These are phyloP conservation scores for Globisporangium perplexum DNA, from an alignment of 352 stramenopile genomes.

Conservation along the genomic window DNA sequence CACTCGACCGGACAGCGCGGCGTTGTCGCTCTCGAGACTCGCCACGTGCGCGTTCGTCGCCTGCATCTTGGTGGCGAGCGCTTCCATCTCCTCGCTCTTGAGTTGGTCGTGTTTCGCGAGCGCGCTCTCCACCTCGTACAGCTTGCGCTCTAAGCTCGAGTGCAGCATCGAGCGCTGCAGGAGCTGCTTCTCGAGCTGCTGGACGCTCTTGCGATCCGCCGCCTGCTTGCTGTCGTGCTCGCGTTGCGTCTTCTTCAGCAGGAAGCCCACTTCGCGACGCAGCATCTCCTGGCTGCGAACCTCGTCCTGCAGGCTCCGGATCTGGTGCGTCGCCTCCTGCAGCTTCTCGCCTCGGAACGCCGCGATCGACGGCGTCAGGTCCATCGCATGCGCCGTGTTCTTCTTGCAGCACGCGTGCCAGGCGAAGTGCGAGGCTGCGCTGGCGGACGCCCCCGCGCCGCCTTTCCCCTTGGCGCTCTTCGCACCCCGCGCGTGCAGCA, in stretches of 20 bases:
- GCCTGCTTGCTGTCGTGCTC: slow-evolving; percentile 63
- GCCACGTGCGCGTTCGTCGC: slow-evolving; percentile 19
- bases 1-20: slow-evolving; percentile 22
- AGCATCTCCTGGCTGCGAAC: slow-evolving; percentile 55
- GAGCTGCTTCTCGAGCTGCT: slow-evolving; percentile 73
- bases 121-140: slow-evolving; percentile 64
- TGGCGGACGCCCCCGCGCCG: neutral
- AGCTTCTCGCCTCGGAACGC: slow-evolving; percentile 73
- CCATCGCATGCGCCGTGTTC: slow-evolving; percentile 51
- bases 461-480: slow-evolving; percentile 33
- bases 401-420: slow-evolving; percentile 85
- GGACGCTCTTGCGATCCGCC: slow-evolving; percentile 56
- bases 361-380: slow-evolving; percentile 67
- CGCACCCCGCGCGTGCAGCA: slow-evolving; percentile 51
- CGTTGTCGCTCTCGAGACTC: slow-evolving; percentile 36
- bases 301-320: slow-evolving; percentile 50
- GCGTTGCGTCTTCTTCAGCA: slow-evolving; percentile 68
- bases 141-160: slow-evolving; percentile 56
- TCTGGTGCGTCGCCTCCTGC: slow-evolving; percentile 44
- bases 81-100: slow-evolving; percentile 38
- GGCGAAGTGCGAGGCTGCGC: slow-evolving; percentile 39
- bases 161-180: slow-evolving; percentile 57
- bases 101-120: slow-evolving; percentile 42
- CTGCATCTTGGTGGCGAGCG: slow-evolving; percentile 26
- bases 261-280: slow-evolving; percentile 51